Percentiles rank a stretch among this genome's conserved stretches.
Evolutionary conservation across 129 eudicot species (phyloP).

Genomic region (Deinandra increscens): DNA sequence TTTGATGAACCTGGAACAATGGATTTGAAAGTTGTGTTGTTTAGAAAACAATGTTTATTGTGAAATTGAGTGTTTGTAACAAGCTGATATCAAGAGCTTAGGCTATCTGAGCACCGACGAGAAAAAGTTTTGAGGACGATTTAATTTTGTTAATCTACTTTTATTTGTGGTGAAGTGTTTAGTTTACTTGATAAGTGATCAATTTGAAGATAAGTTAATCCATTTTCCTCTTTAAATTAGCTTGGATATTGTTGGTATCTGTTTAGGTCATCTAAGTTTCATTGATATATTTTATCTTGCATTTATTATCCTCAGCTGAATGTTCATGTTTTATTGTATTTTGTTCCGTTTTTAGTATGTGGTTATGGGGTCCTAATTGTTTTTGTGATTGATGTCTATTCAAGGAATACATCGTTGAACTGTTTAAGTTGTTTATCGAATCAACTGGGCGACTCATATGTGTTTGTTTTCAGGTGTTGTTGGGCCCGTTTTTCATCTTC

Average conservation of each 20-base stretch:
- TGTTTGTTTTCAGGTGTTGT: too few species aligned
- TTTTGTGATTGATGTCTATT: conserved; percentile 8
- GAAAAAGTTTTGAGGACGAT: too few species aligned
- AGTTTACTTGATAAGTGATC: too few species aligned
- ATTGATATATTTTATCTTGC: background rate
- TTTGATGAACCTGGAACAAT: conserved; percentile 97
- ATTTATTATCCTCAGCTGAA: background rate
- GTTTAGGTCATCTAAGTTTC: background rate
- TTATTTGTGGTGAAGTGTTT: too few species aligned
- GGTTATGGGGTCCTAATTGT: background rate
- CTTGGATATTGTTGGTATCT: conserved; percentile 4
- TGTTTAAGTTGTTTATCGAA: background rate
- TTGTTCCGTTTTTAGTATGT: background rate
- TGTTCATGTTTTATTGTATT: background rate
- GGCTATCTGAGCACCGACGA: too few species aligned
- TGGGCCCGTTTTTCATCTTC: too few species aligned
- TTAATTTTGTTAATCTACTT: too few species aligned
- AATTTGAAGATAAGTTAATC: too few species aligned
- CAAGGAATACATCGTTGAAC: background rate
- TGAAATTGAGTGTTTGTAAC: too few species aligned
- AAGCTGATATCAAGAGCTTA: too few species aligned
- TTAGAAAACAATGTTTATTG: conserved; percentile 85
- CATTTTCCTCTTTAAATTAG: background rate
- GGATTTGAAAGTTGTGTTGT: conserved; percentile 72
- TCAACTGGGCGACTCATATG: too few species aligned